Evolutionary conservation across 116 monocot species (phyloP).

Genomic region (Zostera marina): DNA sequence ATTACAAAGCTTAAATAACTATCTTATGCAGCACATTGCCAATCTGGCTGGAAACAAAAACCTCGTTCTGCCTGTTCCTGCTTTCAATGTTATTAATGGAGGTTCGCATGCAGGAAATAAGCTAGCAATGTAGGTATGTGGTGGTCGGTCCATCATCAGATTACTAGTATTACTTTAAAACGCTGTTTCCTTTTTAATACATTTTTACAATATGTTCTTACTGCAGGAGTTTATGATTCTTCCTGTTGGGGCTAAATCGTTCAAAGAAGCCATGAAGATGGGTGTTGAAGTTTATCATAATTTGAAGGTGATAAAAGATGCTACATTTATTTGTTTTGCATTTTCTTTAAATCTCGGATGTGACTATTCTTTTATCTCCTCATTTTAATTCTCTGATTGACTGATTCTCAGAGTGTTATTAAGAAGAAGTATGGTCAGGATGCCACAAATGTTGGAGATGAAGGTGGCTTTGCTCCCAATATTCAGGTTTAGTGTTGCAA

Average conservation of each 20-base stretch:
- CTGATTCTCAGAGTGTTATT: constrained; percentile 56
- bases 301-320: constrained; percentile 33
- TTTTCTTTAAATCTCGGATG: constrained; percentile 2
- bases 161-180: no score
- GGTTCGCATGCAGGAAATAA: constrained; percentile 99
- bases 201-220: not conserved
- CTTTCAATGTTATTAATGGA: constrained; percentile 98
- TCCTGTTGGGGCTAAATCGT: constrained; percentile 71
- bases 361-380: not conserved
- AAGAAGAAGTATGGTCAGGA: constrained; percentile 97
- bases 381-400: no score
- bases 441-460: constrained; percentile 98
- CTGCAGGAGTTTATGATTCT: constrained; percentile 87
- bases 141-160: not conserved
- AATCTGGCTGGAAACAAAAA: constrained; percentile 94
- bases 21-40: constrained; percentile 66
- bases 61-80: constrained; percentile 83
- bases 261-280: constrained; percentile 67
- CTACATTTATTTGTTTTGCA: not conserved
- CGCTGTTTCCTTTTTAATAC: not conserved
- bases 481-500: constrained; percentile 47
- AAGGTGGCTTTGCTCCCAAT: constrained; percentile 97
- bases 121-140: constrained; percentile 77
- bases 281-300: constrained; percentile 75
- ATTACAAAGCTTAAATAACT: not conserved